These are phyloP conservation scores for Taiwanofungus camphoratus DNA, from an alignment of 1,284 basidiomycete genomes.

Conservation along the genomic window DNA sequence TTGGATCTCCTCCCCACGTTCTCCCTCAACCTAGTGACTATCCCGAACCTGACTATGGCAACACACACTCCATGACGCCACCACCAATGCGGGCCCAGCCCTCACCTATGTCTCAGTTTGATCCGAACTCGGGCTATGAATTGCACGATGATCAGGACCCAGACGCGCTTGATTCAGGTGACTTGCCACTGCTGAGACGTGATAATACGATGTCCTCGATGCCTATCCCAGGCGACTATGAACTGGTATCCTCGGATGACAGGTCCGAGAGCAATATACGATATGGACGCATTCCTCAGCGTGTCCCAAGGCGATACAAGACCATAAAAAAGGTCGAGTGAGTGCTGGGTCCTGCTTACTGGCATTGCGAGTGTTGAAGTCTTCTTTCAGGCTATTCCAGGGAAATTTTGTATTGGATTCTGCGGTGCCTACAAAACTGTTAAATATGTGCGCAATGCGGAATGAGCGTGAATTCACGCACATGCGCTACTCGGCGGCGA, in stretches of 20 bases:
- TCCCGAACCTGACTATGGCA: constrained; percentile 19
- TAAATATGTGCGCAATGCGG: constrained; percentile 70
- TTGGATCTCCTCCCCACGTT: constrained; percentile 12
- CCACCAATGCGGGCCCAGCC: constrained; percentile 17
- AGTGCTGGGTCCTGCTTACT: constrained; percentile 25
- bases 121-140: constrained; percentile 17
- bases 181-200: constrained; percentile 58
- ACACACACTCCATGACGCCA: constrained; percentile 16
- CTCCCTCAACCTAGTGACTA: constrained; percentile 10
- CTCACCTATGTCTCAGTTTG: constrained; percentile 19
- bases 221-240: constrained; percentile 40
- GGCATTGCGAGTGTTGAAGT: background rate
- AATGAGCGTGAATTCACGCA: constrained; percentile 89
- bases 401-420: constrained; percentile 89
- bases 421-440: constrained; percentile 79
- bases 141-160: constrained; percentile 36
- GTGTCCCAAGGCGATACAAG: constrained; percentile 83
- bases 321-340: constrained; percentile 85
- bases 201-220: constrained; percentile 29
- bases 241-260: constrained; percentile 33
- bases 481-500: constrained; percentile 92
- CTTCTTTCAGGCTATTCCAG: constrained; percentile 61
- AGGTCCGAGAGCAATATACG: constrained; percentile 51
- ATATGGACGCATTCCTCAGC: constrained; percentile 83
- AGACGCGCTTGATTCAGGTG: constrained; percentile 43